Evolutionary conservation across 768 basidiomycete species (phyloP).

Genomic region (Hirschioporus abietinus): DNA sequence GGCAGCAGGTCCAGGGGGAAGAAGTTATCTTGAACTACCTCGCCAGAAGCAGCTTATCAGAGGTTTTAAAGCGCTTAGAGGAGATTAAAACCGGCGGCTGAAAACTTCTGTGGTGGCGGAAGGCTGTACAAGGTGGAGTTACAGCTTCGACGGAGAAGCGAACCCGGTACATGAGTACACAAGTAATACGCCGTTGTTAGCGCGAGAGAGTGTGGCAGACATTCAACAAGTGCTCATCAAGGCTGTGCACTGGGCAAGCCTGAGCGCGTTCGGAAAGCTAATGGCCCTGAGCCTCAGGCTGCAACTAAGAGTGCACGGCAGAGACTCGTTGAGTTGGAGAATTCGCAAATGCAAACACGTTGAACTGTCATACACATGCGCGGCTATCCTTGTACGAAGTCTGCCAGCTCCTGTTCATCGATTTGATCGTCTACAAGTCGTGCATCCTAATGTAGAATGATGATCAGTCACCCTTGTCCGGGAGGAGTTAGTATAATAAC

Average conservation of each 20-base stretch:
- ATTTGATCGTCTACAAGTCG: constrained; percentile 20
- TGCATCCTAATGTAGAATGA: constrained; percentile 9
- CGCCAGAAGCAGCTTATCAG: not conserved
- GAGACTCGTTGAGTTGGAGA: not conserved
- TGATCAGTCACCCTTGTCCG: not conserved
- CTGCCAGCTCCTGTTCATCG: constrained; percentile 7
- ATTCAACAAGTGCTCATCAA: not conserved
- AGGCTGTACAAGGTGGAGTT: not conserved
- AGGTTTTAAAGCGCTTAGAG: not conserved
- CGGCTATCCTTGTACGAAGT: not conserved
- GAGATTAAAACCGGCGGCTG: not conserved
- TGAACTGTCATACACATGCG: not conserved
- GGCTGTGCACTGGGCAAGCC: not conserved
- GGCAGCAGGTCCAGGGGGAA: not conserved
- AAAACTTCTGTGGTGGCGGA: not conserved
- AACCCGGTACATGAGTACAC: not conserved
- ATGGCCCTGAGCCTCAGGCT: not conserved
- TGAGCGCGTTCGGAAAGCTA: not conserved
- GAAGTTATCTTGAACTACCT: not conserved
- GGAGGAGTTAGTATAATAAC: constrained; percentile 19
- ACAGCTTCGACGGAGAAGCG: not conserved
- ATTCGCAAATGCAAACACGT: not conserved
- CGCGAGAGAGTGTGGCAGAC: not conserved
- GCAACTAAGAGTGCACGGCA: too few species aligned
- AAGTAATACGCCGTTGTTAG: not conserved